phyloP scores from a whole-genome alignment of 108 stramenopile genomes.

The Skeletonema marinoi region DNA sequence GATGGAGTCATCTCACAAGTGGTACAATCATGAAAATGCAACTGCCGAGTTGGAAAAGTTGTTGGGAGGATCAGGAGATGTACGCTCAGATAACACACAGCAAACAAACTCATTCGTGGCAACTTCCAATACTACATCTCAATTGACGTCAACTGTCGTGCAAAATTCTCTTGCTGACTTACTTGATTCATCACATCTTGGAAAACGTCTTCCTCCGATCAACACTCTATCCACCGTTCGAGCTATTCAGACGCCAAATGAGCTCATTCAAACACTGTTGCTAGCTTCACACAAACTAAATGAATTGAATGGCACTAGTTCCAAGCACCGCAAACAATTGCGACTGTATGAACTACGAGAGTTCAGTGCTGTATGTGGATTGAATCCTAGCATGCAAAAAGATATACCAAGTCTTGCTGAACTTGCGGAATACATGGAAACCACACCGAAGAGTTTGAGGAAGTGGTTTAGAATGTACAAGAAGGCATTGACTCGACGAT shows the following conservation, averaged over 20 bases:
- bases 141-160: neutral
- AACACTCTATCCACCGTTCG: neutral
- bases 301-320: slow-evolving; percentile 14
- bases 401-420: slow-evolving; percentile 16
- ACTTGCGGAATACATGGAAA: slow-evolving; percentile 23
- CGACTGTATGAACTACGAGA: slow-evolving; percentile 16
- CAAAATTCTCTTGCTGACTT: neutral
- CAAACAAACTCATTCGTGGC: neutral
- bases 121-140: neutral
- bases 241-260: slow-evolving; percentile 19
- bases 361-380: neutral
- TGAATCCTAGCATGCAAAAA: slow-evolving; percentile 2
- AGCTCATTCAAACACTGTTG: slow-evolving; percentile 27
- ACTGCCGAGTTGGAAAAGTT: neutral
- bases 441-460: slow-evolving; percentile 6
- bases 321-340: slow-evolving; percentile 9
- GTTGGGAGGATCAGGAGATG: neutral
- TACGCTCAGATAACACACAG: neutral
- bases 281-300: slow-evolving; percentile 31
- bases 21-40: slow-evolving; percentile 1
- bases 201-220: slow-evolving; percentile 5
- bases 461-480: slow-evolving; percentile 31
- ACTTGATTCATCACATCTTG: slow-evolving; percentile 13
- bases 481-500: slow-evolving; percentile 9
- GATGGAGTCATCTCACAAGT: slow-evolving; percentile 9